Percentiles rank a stretch among this genome's conserved stretches.
These are phyloP conservation scores for Sclerotinia spermophila DNA, from an alignment of 2,329 filamentous ascomycete genomes.

Conservation along the genomic window DNA sequence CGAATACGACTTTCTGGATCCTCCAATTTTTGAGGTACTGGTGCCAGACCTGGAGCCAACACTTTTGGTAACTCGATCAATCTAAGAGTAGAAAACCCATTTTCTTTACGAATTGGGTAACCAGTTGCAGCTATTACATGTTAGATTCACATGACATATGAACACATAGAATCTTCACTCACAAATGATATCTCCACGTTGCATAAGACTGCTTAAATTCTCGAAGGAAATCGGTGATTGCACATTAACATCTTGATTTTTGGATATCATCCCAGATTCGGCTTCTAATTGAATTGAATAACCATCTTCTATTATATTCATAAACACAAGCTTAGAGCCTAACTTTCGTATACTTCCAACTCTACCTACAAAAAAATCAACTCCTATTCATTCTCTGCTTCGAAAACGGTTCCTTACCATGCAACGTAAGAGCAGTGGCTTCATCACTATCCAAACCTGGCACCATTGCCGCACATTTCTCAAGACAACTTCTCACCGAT, in stretches of 20 bases:
- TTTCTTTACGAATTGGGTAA: conserved; percentile 60
- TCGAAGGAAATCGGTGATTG: conserved; percentile 46
- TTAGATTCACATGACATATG: conserved; percentile 3
- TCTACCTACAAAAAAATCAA: conserved; percentile 51
- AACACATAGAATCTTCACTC: conserved; percentile 40
- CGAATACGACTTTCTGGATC: conserved; percentile 70
- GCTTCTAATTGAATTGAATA: conserved; percentile 72
- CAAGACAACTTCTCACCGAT: conserved; percentile 5
- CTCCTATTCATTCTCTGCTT: background rate
- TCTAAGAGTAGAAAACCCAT: conserved; percentile 70
- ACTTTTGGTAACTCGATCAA: conserved; percentile 66
- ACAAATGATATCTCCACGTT: conserved; percentile 83
- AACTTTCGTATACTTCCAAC: conserved; percentile 61
- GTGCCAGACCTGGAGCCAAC: conserved; percentile 74
- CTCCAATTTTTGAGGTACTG: conserved; percentile 67
- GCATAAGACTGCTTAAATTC: conserved; percentile 60
- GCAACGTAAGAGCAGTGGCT: conserved; percentile 4
- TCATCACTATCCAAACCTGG: background rate
- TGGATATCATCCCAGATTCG: conserved; percentile 47
- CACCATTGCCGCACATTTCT: background rate
- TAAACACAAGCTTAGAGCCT: conserved; percentile 77
- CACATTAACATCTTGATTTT: conserved; percentile 37
- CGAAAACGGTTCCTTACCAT: conserved; percentile 25
- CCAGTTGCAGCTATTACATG: conserved; percentile 58
- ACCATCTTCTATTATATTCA: conserved; percentile 74